phyloP scores from a whole-genome alignment of 2,329 filamentous ascomycete species.

The Pestalotiopsis sp. region DNA sequence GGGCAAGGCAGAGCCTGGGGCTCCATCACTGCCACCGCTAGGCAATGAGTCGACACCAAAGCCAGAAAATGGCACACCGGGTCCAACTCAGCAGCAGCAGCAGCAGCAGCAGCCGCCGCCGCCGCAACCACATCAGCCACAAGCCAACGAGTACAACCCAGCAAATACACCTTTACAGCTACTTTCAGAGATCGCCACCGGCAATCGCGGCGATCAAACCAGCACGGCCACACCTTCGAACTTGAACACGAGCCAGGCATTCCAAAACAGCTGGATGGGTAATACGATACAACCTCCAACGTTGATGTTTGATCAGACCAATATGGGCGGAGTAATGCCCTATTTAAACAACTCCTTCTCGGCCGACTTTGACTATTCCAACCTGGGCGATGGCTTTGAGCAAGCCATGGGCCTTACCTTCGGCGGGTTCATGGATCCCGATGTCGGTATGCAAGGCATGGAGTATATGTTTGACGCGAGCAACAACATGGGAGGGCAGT shows the following conservation, averaged over 20 bases:
- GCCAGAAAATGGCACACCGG: constrained; percentile 15
- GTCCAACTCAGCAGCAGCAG: not conserved
- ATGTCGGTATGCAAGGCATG: not conserved
- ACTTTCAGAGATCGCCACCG: constrained; percentile 58
- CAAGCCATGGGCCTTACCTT: constrained; percentile 47
- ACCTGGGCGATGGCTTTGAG: constrained; percentile 42
- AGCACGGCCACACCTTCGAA: constrained; percentile 19
- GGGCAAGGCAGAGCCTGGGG: constrained; percentile 27
- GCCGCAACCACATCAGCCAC: constrained; percentile 13
- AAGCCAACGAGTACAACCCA: constrained; percentile 30
- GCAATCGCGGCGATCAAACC: constrained; percentile 31
- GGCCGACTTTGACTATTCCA: constrained; percentile 37
- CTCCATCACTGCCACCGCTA: constrained; percentile 13
- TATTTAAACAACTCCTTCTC: constrained; percentile 32
- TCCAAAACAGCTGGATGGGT: not conserved
- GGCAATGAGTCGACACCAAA: constrained; percentile 2
- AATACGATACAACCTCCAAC: not conserved
- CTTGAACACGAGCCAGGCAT: not conserved
- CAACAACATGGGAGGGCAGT: not conserved
- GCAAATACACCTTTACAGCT: constrained; percentile 58
- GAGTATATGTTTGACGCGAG: not conserved
- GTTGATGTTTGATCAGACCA: not conserved
- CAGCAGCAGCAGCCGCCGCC: not conserved
- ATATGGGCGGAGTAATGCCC: constrained; percentile 22
- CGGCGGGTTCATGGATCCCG: constrained; percentile 31